Evolutionary conservation across 2,329 filamentous ascomycete species (phyloP).

Genomic region (Ceratocystis albifundus): DNA sequence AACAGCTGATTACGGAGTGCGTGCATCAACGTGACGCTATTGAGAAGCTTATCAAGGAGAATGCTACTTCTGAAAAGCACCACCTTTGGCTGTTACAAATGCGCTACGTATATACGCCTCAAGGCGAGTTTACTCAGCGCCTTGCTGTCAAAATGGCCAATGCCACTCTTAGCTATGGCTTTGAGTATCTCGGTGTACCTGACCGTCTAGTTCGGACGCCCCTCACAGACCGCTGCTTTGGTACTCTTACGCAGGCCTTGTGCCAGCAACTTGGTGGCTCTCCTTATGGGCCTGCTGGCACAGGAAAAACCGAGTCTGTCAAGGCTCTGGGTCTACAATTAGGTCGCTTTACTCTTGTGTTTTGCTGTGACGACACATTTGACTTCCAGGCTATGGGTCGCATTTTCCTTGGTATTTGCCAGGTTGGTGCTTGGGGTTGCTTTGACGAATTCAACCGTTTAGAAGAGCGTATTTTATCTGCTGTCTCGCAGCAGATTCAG

Average conservation of each 20-base stretch:
- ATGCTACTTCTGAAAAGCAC: conserved; percentile 64
- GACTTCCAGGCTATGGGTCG: conserved; percentile 99
- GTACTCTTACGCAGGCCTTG: conserved; percentile 90
- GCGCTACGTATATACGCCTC: conserved; percentile 75
- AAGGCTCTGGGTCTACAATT: conserved; percentile 95
- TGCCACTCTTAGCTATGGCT: conserved; percentile 87
- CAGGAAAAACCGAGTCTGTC: conserved; percentile 97
- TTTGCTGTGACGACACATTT: conserved; percentile 99
- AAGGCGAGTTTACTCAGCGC: conserved; percentile 70
- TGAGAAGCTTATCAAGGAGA: conserved; percentile 66
- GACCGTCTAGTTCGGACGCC: conserved; percentile 94
- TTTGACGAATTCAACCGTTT: conserved; percentile 99
- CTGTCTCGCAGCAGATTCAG: conserved; percentile 97
- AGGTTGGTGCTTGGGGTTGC: conserved; percentile 98
- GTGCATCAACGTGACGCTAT: conserved; percentile 95
- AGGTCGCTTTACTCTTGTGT: conserved; percentile 93
- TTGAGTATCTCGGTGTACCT: conserved; percentile 93
- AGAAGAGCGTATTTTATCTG: conserved; percentile 92
- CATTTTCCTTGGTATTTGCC: conserved; percentile 97
- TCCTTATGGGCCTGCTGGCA: conserved; percentile 93
- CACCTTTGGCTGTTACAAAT: conserved; percentile 93
- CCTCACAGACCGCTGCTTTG: conserved; percentile 94
- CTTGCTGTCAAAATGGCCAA: conserved; percentile 95
- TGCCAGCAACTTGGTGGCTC: conserved; percentile 93
- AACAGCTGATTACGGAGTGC: conserved; percentile 96